These are phyloP conservation scores for Aureococcus anophagefferens DNA, from an alignment of 108 stramenopile genomes.

Conservation along the genomic window DNA sequence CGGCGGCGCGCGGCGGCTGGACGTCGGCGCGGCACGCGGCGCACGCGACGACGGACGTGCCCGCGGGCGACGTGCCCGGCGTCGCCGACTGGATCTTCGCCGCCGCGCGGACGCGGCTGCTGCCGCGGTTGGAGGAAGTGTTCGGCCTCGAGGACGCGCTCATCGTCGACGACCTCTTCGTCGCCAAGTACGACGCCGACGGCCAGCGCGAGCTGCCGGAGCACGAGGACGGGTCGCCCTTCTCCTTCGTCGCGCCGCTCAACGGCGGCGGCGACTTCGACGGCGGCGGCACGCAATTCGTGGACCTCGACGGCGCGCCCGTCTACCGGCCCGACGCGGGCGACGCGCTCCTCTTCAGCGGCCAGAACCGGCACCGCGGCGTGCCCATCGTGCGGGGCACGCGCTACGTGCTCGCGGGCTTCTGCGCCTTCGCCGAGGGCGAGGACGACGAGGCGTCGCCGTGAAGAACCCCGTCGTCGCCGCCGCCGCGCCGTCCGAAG, in stretches of 20 bases:
- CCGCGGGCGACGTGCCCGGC: neutral
- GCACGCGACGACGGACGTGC: slow-evolving; percentile 7
- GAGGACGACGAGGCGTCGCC: neutral
- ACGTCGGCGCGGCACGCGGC: slow-evolving; percentile 2
- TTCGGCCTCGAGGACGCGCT: slow-evolving; percentile 2
- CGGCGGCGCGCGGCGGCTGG: slow-evolving; percentile 1
- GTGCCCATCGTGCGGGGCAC: neutral
- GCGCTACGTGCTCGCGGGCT: slow-evolving; percentile 2
- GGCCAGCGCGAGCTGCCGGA: neutral
- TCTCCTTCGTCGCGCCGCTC: slow-evolving; percentile 1
- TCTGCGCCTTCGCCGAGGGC: neutral
- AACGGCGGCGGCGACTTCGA: slow-evolving; percentile 4
- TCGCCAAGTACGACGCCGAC: slow-evolving; percentile 3
- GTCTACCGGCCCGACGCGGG: neutral
- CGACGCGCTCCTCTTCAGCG: neutral
- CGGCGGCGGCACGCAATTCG: slow-evolving; percentile 4
- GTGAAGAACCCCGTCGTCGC: too few relatives aligned
- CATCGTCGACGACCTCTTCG: neutral
- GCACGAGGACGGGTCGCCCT: slow-evolving; percentile 4
- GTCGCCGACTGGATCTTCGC: neutral
- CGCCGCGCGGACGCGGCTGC: neutral
- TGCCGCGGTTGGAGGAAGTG: neutral
- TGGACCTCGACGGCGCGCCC: neutral
- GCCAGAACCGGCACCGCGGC: slow-evolving; percentile 1
- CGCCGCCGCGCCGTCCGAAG: too few relatives aligned